Percentiles rank a stretch among this genome's conserved stretches.
Evolutionary conservation across 2,329 filamentous ascomycete genomes (phyloP).

Genomic region (Aspergillus aculeatinus): DNA sequence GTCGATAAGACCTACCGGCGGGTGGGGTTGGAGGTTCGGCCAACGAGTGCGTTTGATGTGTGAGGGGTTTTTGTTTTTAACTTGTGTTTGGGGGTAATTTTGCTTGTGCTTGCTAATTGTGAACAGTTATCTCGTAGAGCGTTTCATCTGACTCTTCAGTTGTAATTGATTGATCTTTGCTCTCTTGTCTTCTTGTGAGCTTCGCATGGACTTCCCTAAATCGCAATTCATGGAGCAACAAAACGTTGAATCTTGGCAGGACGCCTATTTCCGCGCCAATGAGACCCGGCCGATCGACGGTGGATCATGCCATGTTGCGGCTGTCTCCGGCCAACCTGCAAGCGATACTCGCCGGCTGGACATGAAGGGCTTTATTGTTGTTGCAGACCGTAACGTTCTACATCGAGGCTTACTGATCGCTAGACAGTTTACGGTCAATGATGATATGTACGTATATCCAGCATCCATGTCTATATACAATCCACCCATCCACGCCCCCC

Average conservation of each 20-base stretch:
- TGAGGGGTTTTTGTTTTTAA: not conserved
- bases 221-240: not conserved
- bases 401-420: not conserved
- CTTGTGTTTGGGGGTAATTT: not conserved
- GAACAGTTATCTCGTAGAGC: too few species aligned
- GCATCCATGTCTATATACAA: not conserved
- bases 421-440: too few species aligned
- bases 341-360: not conserved
- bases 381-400: not conserved
- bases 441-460: not conserved
- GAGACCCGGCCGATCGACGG: not conserved
- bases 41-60: conserved; percentile 10
- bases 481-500: too few species aligned
- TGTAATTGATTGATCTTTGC: too few species aligned
- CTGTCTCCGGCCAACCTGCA: not conserved
- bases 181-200: too few species aligned
- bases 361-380: too few species aligned
- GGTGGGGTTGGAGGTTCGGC: conserved; percentile 29
- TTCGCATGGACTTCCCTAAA: not conserved
- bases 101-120: too few species aligned
- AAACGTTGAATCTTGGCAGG: not conserved
- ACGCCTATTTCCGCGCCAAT: not conserved
- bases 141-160: too few species aligned
- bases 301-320: not conserved
- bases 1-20: conserved; percentile 51